Conservation (phyloP, 768 basidiomycete genomes). For the Sutorius australiensis region DNA sequence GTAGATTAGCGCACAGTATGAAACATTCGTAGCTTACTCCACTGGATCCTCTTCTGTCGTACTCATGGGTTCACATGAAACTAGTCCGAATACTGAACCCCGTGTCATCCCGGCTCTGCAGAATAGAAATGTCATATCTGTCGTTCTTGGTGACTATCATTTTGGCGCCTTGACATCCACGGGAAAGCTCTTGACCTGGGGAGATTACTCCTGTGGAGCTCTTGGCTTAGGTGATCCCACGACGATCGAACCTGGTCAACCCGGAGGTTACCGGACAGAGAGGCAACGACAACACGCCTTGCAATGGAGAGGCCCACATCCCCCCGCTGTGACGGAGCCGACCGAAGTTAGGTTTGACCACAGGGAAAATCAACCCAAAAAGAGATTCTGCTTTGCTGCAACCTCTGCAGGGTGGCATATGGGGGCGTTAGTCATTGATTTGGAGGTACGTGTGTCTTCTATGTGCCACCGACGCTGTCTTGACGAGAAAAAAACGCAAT, state of each 20-base stretch:
- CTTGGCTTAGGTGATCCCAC: conserved; percentile 81
- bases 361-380: conserved; percentile 42
- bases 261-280: conserved; percentile 55
- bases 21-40: conserved; percentile 79
- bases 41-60: conserved; percentile 68
- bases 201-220: conserved; percentile 70
- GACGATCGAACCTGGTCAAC: conserved; percentile 45
- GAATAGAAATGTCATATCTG: conserved; percentile 73
- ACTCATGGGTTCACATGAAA: conserved; percentile 61
- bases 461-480: background rate
- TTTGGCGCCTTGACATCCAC: conserved; percentile 74
- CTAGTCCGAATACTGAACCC: conserved; percentile 44
- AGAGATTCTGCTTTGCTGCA: conserved; percentile 74
- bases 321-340: conserved; percentile 53
- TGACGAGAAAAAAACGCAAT: conserved; percentile 3
- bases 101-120: conserved; percentile 71
- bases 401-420: conserved; percentile 91
- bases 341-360: conserved; percentile 72
- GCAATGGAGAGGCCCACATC: conserved; percentile 10
- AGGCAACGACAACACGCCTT: conserved; percentile 33
- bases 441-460: conserved; percentile 49
- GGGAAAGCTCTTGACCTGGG: conserved; percentile 83
- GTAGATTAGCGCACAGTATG: conserved; percentile 82
- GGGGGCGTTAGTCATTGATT: conserved; percentile 82
- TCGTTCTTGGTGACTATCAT: conserved; percentile 92